Evolutionary conservation across 352 stramenopile genomes (phyloP).

Genomic region (Pilasporangium apinafurcum): DNA sequence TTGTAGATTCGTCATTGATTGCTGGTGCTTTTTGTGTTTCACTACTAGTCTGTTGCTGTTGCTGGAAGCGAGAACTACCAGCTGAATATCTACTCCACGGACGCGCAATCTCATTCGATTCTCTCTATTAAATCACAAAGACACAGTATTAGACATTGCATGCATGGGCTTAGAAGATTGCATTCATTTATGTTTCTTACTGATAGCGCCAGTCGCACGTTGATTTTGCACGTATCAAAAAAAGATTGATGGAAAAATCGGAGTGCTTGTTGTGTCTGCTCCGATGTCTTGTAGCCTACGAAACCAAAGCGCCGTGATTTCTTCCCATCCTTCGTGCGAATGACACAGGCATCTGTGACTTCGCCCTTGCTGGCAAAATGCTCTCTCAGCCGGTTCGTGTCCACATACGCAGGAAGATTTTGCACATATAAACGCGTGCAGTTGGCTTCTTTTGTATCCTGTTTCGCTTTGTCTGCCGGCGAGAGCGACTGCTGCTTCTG

Average conservation of each 20-base stretch:
- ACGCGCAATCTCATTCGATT: slow-evolving; percentile 53
- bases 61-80: slow-evolving; percentile 70
- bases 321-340: slow-evolving; percentile 85
- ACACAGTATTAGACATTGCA: slow-evolving; percentile 1
- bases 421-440: slow-evolving; percentile 74
- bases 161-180: neutral
- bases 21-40: slow-evolving; percentile 8
- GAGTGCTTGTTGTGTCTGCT: slow-evolving; percentile 48
- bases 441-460: neutral
- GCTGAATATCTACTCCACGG: slow-evolving; percentile 89
- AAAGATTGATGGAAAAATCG: slow-evolving; percentile 85
- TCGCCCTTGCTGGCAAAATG: slow-evolving; percentile 74
- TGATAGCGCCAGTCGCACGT: slow-evolving; percentile 75
- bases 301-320: slow-evolving; percentile 83
- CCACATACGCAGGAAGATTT: slow-evolving; percentile 75
- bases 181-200: slow-evolving; percentile 12
- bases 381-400: slow-evolving; percentile 62
- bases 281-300: slow-evolving; percentile 69
- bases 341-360: slow-evolving; percentile 86
- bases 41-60: slow-evolving; percentile 19
- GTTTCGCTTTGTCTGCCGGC: no score
- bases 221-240: slow-evolving; percentile 85
- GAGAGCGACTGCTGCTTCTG: neutral
- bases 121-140: slow-evolving; percentile 13
- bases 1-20: no score